Evolutionary conservation across 305 asterid species (phyloP).

Genomic region (Galium porrigens): DNA sequence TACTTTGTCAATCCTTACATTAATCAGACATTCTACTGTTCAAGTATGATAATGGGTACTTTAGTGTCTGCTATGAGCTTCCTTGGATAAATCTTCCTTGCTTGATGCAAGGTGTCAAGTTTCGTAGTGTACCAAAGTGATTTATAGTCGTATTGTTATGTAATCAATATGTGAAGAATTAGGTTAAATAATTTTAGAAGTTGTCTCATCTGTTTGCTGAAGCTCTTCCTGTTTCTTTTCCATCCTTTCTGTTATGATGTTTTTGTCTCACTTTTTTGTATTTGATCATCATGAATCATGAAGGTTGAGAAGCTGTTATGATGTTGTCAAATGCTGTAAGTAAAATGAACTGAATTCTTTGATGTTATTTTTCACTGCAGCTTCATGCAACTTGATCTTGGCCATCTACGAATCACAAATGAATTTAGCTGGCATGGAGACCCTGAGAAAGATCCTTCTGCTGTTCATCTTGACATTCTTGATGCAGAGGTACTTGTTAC

Average conservation of each 20-base stretch:
- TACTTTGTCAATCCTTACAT: neutral
- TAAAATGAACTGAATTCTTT: neutral
- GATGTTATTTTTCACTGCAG: slow-evolving; percentile 29
- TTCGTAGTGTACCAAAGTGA: neutral
- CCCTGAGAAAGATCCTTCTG: slow-evolving; percentile 74
- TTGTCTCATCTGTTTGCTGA: neutral
- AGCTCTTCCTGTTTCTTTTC: slow-evolving; percentile 3
- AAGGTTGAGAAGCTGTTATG: neutral
- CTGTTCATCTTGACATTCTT: slow-evolving; percentile 94
- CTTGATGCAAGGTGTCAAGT: neutral
- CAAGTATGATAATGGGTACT: neutral
- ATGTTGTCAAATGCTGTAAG: neutral
- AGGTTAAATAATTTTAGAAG: neutral
- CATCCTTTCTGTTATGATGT: neutral
- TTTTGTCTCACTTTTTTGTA: neutral
- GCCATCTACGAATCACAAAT: slow-evolving; percentile 69
- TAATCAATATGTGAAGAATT: neutral
- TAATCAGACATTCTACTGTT: neutral
- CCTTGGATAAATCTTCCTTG: neutral
- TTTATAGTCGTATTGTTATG: neutral
- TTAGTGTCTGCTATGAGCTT: neutral
- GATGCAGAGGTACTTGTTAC: slow-evolving; percentile 60
- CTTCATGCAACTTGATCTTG: slow-evolving; percentile 98
- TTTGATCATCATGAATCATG: neutral
- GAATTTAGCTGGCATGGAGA: slow-evolving; percentile 75